Base-by-base conservation (phyloP, 225 moss, liverwort and hornwort species). In the Polytrichum formosum region DNA sequence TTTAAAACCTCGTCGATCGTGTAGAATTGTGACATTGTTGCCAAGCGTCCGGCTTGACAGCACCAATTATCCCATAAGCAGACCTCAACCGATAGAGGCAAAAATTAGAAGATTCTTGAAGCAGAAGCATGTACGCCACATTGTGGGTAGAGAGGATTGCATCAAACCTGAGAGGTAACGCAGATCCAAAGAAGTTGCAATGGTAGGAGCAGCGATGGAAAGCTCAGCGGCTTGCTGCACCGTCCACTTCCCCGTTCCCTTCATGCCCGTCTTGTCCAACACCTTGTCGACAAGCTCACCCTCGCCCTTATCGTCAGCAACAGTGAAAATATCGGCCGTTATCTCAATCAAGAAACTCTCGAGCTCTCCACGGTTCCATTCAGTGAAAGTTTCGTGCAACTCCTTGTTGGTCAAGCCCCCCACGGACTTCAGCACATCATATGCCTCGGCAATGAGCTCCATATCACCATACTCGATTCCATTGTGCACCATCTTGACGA, bases 171-270 rank as follows among this genome's bases (percentile, higher is more conserved):
- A 92, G 37, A 94, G 82, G 28, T 78, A 92, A 1, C 94, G 83
- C 59, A 92, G 78, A 75, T 94, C 94, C 77, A 94, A 72, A 16
- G 92, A 94, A 0, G 94, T 90, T 17, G 94, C 94, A n/a, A 94
- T 94, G 20, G 94, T 94, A 13, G 94, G 94, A 7, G 88, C 77
- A 25, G 94, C 94, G 1, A 94, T 72, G 1, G 92, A 88, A n/a
- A 94, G 79, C 81, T 94, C 92, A 0, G 94, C 94, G 4, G 87
- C 94, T 69, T 94, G 94, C 75, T 94, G 94, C 66, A 94, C 94
- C n/a, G 94, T 92, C 94, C 92, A 94, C 76, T 92, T 94, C 4
- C 94, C 92, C 0, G 94, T 94, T 1, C 94, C 94, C 85, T 94
- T 94, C 81, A 90, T 90, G 13, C 92, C 94, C 29, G 92, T 94